Evolutionary conservation across 1,284 basidiomycete genomes (phyloP).

Genomic region (Austroboletus rostrupii): DNA sequence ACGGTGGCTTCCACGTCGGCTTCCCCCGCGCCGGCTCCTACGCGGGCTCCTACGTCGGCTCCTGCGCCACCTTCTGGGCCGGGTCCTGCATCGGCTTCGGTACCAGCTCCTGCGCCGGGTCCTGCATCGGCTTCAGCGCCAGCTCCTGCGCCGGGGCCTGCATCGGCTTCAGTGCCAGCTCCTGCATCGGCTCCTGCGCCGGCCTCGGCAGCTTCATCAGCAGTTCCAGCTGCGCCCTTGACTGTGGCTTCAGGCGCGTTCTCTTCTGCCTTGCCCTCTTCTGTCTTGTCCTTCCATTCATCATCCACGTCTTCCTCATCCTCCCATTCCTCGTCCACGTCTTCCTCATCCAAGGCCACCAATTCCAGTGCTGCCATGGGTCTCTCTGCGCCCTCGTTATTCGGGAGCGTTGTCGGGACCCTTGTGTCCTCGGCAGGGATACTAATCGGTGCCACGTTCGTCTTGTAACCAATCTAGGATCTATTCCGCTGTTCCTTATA

Average conservation of each 20-base stretch:
- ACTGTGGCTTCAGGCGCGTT: neutral
- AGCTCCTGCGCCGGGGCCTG: too few relatives aligned
- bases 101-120: too few relatives aligned
- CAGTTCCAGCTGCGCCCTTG: neutral
- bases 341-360: slow-evolving; percentile 3
- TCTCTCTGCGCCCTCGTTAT: slow-evolving; percentile 13
- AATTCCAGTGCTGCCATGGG: slow-evolving; percentile 17
- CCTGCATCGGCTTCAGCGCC: too few relatives aligned
- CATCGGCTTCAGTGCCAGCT: too few relatives aligned
- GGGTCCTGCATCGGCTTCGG: too few relatives aligned
- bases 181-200: neutral
- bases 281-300: neutral
- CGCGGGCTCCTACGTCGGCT: too few relatives aligned
- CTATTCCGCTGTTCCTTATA: neutral
- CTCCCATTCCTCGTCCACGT: neutral
- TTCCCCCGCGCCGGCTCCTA: too few relatives aligned
- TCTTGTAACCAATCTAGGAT: slow-evolving; percentile 15
- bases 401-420: slow-evolving; percentile 18
- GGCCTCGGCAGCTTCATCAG: neutral
- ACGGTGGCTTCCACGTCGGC: neutral
- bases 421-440: slow-evolving; percentile 26
- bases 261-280: neutral
- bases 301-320: neutral
- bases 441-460: slow-evolving; percentile 23
- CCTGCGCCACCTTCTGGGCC: too few relatives aligned